Evolutionary conservation across 2,329 filamentous ascomycete genomes (phyloP), one percentile per base, ranked within the genome.

Genomic region (Aspergillus unguis): DNA sequence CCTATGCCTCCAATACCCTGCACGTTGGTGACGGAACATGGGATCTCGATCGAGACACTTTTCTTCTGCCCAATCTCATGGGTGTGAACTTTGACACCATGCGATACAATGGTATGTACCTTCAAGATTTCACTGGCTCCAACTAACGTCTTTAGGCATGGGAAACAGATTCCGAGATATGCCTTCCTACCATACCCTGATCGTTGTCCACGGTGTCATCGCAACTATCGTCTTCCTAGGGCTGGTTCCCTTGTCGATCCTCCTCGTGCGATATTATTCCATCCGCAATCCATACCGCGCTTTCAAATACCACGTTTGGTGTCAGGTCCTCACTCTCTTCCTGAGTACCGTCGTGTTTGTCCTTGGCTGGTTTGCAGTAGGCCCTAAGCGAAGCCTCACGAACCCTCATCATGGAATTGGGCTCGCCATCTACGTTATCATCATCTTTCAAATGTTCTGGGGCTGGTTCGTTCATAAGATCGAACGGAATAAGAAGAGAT

Each of bases 361-460:
- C 6, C 70, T 85, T 10, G 84, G 83, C 10, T 86, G 80, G 71
- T 82, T 85, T 64, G 83, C 84, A 27, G 84, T 86, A 6, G 84
- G 84, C 0, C 79, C 80, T 1, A 69, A 75, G 55, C 72, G 84
- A 59, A 84, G 80, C 50, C 69, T 86, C 58, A 81, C 82, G 32
- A 86, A 86, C 64, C 84, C 84, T 6, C 84, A 86, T 67, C 84
- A 86, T 71, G 83, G 82, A 51, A 86, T 86, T 60, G 84, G 84
- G 5, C 70, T 86, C 37, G 82, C 83, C 7, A 76, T 86, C 48
- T 86, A 84, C 63, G 78, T 84, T 23, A 70, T 85, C 41, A 72
- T 86, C 2, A 69, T 85, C 56, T 72, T 80, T 8, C 83, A 86
- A 56, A 78, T 80, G 11, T 60, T 86, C 2, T 80, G 78, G 65